Evolutionary conservation across 2,329 filamentous ascomycete species (phyloP).

Genomic region (Diaporthe batatas): DNA sequence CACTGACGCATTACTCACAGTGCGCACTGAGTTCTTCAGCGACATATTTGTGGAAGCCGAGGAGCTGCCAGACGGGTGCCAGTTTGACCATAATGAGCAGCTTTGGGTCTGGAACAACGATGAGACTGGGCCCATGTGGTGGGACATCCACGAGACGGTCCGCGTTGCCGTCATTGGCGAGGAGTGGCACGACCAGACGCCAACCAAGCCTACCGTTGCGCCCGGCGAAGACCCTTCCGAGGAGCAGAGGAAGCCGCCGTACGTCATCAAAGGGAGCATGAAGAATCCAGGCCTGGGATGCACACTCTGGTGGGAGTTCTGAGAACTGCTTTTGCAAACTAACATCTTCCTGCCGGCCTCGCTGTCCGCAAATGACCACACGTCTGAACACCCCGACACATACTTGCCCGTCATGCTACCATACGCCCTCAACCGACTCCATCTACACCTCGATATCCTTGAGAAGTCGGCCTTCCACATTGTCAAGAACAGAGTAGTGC

Average conservation of each 20-base stretch:
- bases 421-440: background rate
- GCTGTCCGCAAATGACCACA: conserved; percentile 12
- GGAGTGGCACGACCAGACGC: conserved; percentile 90
- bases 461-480: conserved; percentile 87
- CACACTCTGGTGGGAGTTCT: conserved; percentile 73
- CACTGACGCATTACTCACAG: conserved; percentile 53
- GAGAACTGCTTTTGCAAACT: conserved; percentile 41
- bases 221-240: conserved; percentile 61
- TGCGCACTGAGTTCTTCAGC: conserved; percentile 92
- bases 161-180: conserved; percentile 89
- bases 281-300: conserved; percentile 72
- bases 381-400: conserved; percentile 28
- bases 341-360: background rate
- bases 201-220: conserved; percentile 72
- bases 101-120: conserved; percentile 89
- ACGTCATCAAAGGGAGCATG: conserved; percentile 77
- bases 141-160: conserved; percentile 91
- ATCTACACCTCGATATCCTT: conserved; percentile 58
- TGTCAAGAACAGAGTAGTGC: conserved; percentile 91
- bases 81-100: conserved; percentile 81
- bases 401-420: background rate
- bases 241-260: conserved; percentile 73
- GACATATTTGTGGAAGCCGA: conserved; percentile 86
- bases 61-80: conserved; percentile 80
- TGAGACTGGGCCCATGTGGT: conserved; percentile 77